phyloP scores from a whole-genome alignment of 2,329 filamentous ascomycete genomes.

The Pestalotiopsis sp. region DNA sequence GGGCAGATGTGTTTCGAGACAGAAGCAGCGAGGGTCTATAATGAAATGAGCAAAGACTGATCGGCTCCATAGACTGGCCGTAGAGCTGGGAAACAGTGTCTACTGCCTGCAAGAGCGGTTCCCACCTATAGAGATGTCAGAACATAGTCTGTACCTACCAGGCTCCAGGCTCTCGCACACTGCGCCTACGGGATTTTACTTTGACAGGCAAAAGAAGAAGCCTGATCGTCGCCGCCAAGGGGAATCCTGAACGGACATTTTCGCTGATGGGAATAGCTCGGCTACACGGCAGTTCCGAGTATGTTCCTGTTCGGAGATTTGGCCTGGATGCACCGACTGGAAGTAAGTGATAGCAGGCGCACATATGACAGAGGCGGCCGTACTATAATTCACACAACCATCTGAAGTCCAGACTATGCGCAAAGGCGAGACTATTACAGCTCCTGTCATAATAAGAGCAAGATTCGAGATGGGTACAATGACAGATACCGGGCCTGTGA shows the following conservation, averaged over 20 bases:
- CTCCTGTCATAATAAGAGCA: not conserved
- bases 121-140: not conserved
- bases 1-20: not conserved
- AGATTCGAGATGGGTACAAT: not conserved
- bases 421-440: not conserved
- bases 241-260: not conserved
- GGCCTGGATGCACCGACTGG: not conserved
- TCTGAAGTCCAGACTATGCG: slow-evolving; percentile 3
- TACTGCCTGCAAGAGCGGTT: not conserved
- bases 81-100: not conserved
- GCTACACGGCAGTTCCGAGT: slow-evolving; percentile 4
- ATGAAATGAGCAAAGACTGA: not conserved
- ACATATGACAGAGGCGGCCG: not conserved
- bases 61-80: not conserved
- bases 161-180: not conserved
- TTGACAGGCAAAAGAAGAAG: not conserved
- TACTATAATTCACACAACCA: slow-evolving; percentile 8
- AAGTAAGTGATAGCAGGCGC: not conserved
- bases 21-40: not conserved
- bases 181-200: not conserved
- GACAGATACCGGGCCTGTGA: not conserved
- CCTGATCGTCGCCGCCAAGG: slow-evolving; percentile 8
- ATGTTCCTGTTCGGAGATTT: slow-evolving; percentile 1
- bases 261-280: slow-evolving; percentile 7
- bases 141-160: not conserved